Percentiles rank a stretch among this genome's conserved stretches.
Evolutionary conservation across 2,329 filamentous ascomycete genomes (phyloP).

Genomic region (Aspergillus neotritici): DNA sequence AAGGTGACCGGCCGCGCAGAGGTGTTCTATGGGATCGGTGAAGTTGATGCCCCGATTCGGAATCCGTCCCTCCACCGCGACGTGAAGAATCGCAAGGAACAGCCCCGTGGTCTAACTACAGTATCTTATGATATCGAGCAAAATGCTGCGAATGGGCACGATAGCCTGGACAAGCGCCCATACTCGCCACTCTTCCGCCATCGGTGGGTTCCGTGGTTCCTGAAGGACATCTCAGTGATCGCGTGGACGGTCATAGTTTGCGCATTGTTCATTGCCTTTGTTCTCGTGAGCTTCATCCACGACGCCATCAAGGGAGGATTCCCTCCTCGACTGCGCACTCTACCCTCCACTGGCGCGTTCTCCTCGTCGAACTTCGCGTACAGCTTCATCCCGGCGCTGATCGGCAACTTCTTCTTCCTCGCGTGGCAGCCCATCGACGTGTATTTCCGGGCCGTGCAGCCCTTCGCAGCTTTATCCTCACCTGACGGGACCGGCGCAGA

Average conservation of each 20-base stretch:
- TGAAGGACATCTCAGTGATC: constrained; percentile 62
- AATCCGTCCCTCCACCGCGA: constrained; percentile 34
- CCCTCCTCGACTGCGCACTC: constrained; percentile 58
- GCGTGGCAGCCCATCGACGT: constrained; percentile 56
- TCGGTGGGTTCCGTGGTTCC: constrained; percentile 70
- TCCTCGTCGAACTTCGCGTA: constrained; percentile 86
- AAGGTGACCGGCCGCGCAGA: constrained; percentile 60
- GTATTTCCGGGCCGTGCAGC: constrained; percentile 54
- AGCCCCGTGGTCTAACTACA: constrained; percentile 28
- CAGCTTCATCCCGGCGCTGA: constrained; percentile 56
- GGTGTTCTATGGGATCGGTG: constrained; percentile 76
- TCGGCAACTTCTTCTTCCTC: constrained; percentile 56
- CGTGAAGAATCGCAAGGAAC: constrained; percentile 27
- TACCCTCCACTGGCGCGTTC: constrained; percentile 60
- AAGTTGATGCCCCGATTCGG: constrained; percentile 49
- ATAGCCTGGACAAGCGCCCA: constrained; percentile 47
- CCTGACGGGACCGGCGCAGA: constrained; percentile 51
- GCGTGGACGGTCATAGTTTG: constrained; percentile 58
- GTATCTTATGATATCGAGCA: constrained; percentile 37
- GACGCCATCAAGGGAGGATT: constrained; percentile 65
- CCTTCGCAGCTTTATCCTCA: constrained; percentile 51
- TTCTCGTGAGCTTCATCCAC: constrained; percentile 73
- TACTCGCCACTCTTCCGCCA: constrained; percentile 52
- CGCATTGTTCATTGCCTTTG: constrained; percentile 61
- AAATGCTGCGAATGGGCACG: constrained; percentile 30